Evolutionary conservation across 1,284 basidiomycete species (phyloP).

Genomic region (Schizophyllum commune): DNA sequence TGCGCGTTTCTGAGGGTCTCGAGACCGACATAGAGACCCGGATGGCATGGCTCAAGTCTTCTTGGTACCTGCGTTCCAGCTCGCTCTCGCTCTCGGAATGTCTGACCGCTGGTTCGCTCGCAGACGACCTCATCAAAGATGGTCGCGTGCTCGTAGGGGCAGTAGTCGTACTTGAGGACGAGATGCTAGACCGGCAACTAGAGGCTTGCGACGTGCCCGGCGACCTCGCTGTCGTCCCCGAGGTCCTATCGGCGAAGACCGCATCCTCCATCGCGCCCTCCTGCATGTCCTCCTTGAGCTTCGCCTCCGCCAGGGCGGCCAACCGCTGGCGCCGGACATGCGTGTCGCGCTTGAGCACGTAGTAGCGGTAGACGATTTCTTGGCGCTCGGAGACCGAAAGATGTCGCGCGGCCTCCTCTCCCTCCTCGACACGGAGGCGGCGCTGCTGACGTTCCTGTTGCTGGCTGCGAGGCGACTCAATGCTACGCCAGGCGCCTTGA

Average conservation of each 20-base stretch:
- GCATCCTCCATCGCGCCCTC: not conserved
- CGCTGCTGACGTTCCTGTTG: conserved; percentile 27
- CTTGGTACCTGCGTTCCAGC: not conserved
- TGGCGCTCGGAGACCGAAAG: conserved; percentile 25
- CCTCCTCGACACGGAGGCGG: conserved; percentile 29
- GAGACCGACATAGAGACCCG: not conserved
- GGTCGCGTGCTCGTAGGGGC: too few relatives aligned
- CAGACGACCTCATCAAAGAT: too few relatives aligned
- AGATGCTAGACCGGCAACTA: too few relatives aligned
- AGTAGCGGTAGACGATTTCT: conserved; percentile 31
- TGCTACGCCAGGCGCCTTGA: conserved; percentile 30
- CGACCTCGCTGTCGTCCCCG: not conserved
- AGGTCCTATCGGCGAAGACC: not conserved
- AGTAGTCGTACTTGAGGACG: too few relatives aligned
- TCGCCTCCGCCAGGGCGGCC: conserved; percentile 26
- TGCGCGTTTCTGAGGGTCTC: too few relatives aligned
- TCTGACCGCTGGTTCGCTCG: not conserved
- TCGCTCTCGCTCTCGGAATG: not conserved
- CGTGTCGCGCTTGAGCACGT: conserved; percentile 23
- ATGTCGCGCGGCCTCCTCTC: conserved; percentile 24
- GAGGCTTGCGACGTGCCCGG: too few relatives aligned
- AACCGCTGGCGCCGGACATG: conserved; percentile 27
- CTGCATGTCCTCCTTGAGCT: conserved; percentile 17
- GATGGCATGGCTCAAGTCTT: not conserved
- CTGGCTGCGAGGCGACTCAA: conserved; percentile 12